Evolutionary conservation across 306 rosid species (phyloP).

Genomic region (Aeschynomene evenia): DNA sequence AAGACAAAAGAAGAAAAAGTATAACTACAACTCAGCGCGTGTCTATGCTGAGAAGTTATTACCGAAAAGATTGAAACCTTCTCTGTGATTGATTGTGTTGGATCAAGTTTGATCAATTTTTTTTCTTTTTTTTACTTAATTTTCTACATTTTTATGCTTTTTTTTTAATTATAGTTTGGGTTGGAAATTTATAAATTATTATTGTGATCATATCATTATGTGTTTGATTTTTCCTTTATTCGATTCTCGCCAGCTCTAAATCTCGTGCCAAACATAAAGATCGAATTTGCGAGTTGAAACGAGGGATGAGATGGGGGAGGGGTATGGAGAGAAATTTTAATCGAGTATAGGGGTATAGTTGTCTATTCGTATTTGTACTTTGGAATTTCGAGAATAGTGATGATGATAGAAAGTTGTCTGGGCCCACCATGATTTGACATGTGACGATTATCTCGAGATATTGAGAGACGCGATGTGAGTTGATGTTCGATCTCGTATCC

Average conservation of each 20-base stretch:
- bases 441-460: conserved; percentile 15
- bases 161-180: not conserved
- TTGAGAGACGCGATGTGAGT: conserved; percentile 4
- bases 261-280: too few relatives aligned
- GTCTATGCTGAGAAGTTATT: conserved; percentile 16
- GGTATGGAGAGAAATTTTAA: conserved; percentile 18
- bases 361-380: conserved; percentile 15
- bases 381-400: conserved; percentile 38
- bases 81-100: conserved; percentile 41
- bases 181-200: conserved; percentile 47
- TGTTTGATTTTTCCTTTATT: not conserved
- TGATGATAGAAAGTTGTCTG: conserved; percentile 36
- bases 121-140: too few relatives aligned
- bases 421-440: conserved; percentile 34
- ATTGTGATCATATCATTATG: conserved; percentile 38
- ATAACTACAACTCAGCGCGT: conserved; percentile 2
- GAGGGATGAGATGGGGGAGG: not conserved
- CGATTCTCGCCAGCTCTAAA: too few relatives aligned
- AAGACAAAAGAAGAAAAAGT: not conserved
- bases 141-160: conserved; percentile 4
- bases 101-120: conserved; percentile 27
- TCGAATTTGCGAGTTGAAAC: not conserved
- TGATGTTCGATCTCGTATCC: not conserved
- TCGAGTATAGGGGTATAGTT: conserved; percentile 21
- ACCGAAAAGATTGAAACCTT: conserved; percentile 35